Base-by-base conservation (phyloP, 2,329 filamentous ascomycete genomes). In the Sporothrix sp. region DNA sequence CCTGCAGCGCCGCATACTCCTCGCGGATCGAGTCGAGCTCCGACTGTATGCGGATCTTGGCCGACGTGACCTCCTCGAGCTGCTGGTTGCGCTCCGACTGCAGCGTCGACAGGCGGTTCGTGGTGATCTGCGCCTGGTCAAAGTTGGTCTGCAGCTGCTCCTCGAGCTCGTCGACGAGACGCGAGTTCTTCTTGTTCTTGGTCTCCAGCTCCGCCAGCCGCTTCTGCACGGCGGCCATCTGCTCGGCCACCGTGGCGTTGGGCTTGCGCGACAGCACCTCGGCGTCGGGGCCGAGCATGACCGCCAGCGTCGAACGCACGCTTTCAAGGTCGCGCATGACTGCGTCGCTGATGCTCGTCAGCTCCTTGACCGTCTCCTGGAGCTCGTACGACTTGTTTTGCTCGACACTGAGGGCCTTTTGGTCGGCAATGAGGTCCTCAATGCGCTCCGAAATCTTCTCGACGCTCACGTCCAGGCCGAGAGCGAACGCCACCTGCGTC, bases 71-170 rank as follows among this genome's bases (percentile, higher is more conserved):
- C 58, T 96, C 88, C 55, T 95, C 87, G 33, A 95, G 68, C 60
- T 90, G 82, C 48, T 75, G 74, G 54, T 82, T 79, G 43, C 84
- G 82, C 66, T 90, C 85, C 16, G 80, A 79, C 62, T 89, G 84
- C 44, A 91, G 73, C 43, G 85, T 83, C 48, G 90, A 96, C 48
- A 97, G 71, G 49, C 91, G 82, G 69, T 95, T 95, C 65, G 80
- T 89, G 11, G 84, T 82, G 53, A 81, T 73, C 62, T 96, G 87
- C 54, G 91, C 89, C 64, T 95, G 87, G 62, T 98, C 93, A 67
- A 89, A 98, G 69, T 93, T 96, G 64, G 78, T 87, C 63, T 91
- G 90, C 49, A 98, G 81, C 66, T 98, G 93, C 60, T 97, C 91
- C 67, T 98, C 93, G 5, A 98, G 81, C 68, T 98, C 91, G 65